Evolutionary conservation across 2,329 filamentous ascomycete species (phyloP).

Genomic region (Epicoccum nigrum): DNA sequence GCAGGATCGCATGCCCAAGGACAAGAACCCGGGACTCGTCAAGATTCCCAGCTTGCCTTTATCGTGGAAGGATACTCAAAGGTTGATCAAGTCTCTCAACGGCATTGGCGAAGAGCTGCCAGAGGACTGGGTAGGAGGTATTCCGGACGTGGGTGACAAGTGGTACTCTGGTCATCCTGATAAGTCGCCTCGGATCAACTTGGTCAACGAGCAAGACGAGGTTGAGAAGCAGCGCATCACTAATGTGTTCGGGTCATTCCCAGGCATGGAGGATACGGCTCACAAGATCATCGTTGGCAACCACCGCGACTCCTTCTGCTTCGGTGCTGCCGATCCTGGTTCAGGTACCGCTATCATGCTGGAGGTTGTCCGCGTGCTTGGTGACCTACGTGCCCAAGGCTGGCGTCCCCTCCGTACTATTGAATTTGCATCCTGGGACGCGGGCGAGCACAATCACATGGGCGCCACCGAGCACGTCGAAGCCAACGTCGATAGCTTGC

Average conservation of each 20-base stretch:
- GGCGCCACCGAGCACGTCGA: conserved; percentile 97
- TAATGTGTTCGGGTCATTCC: conserved; percentile 86
- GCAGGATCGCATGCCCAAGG: conserved; percentile 68
- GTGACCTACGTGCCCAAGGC: conserved; percentile 74
- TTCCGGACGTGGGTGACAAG: conserved; percentile 70
- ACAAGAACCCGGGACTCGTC: conserved; percentile 74
- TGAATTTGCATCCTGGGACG: conserved; percentile 97
- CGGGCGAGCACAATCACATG: conserved; percentile 87
- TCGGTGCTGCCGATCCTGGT: conserved; percentile 84
- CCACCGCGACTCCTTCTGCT: conserved; percentile 91
- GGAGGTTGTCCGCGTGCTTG: conserved; percentile 85
- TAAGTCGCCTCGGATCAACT: conserved; percentile 75
- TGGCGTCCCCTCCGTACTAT: conserved; percentile 95
- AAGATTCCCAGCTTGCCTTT: conserved; percentile 90
- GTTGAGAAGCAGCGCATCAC: conserved; percentile 82
- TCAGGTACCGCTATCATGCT: conserved; percentile 88
- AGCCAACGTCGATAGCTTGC: conserved; percentile 74
- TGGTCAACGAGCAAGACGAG: conserved; percentile 89
- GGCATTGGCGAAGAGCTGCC: conserved; percentile 74
- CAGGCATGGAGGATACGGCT: conserved; percentile 79
- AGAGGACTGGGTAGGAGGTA: conserved; percentile 75
- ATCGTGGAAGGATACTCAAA: conserved; percentile 85
- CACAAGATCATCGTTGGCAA: conserved; percentile 91
- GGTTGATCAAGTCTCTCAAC: conserved; percentile 75
- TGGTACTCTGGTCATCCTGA: conserved; percentile 82